These are phyloP conservation scores for Rhizoctonia solani DNA, from an alignment of 1,284 basidiomycete genomes.

Conservation along the genomic window DNA sequence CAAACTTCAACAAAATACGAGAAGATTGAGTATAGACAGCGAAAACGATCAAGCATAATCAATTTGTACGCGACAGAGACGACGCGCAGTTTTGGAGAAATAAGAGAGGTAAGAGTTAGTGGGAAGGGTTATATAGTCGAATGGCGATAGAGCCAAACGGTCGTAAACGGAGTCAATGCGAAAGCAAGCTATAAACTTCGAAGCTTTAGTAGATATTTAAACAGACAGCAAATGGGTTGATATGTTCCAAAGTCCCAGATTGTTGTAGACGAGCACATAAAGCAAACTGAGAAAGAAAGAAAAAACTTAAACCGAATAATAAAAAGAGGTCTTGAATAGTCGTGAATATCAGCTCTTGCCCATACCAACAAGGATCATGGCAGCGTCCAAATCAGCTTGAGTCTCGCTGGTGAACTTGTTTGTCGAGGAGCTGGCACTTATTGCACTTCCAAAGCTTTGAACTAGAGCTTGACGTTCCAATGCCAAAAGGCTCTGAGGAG, in stretches of 20 bases:
- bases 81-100: slow-evolving; percentile 6
- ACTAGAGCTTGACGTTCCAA: slow-evolving; percentile 18
- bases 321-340: slow-evolving; percentile 8
- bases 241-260: slow-evolving; percentile 32
- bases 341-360: slow-evolving; percentile 29
- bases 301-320: slow-evolving; percentile 12
- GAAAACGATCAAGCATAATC: not conserved
- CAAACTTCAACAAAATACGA: not conserved
- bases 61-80: not conserved
- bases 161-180: slow-evolving; percentile 1
- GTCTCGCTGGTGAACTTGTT: slow-evolving; percentile 12
- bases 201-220: slow-evolving; percentile 18
- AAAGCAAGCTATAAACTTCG: slow-evolving; percentile 12
- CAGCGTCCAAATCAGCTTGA: slow-evolving; percentile 29
- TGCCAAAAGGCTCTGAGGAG: slow-evolving; percentile 19
- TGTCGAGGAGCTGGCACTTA: slow-evolving; percentile 10
- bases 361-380: slow-evolving; percentile 30
- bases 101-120: slow-evolving; percentile 9
- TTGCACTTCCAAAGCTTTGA: slow-evolving; percentile 21
- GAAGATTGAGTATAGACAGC: slow-evolving; percentile 16
- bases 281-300: too few species aligned
- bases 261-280: slow-evolving; percentile 25
- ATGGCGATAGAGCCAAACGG: not conserved
- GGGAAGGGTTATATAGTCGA: not conserved
- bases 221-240: slow-evolving; percentile 31